phyloP scores from a whole-genome alignment of 768 basidiomycete genomes.

The Xerocomellus dryophilus region DNA sequence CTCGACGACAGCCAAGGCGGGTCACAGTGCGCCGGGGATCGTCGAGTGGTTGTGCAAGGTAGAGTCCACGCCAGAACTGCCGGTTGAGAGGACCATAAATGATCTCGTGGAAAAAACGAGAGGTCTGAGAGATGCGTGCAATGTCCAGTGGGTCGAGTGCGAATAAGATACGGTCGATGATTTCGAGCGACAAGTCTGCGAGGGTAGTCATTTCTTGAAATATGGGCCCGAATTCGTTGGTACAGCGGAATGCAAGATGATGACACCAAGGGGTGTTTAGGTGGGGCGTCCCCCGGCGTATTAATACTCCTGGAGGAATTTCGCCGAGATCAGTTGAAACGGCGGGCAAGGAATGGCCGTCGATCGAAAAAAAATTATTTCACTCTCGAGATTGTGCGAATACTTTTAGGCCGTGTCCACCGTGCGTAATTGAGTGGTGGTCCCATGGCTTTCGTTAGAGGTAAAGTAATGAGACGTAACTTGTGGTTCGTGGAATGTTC shows the following conservation, averaged over 20 bases:
- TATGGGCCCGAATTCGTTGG: not conserved
- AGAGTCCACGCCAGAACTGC: constrained; percentile 60
- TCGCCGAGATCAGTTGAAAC: constrained; percentile 14
- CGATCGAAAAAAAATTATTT: constrained; percentile 29
- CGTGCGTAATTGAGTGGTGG: constrained; percentile 3
- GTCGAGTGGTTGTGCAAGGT: constrained; percentile 61
- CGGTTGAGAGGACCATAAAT: constrained; percentile 46
- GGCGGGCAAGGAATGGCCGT: constrained; percentile 15
- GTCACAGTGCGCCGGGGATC: constrained; percentile 55
- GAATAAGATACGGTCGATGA: constrained; percentile 56
- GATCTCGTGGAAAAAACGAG: constrained; percentile 38
- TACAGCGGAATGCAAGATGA: not conserved
- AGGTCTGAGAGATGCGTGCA: constrained; percentile 50
- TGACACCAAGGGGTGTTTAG: not conserved
- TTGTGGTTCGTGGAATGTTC: not conserved
- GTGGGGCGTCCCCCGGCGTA: not conserved
- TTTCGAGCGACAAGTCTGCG: constrained; percentile 51
- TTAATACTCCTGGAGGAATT: constrained; percentile 8
- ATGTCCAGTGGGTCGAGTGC: constrained; percentile 62
- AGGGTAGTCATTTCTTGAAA: constrained; percentile 19
- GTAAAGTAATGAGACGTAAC: not conserved
- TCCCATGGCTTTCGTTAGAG: not conserved
- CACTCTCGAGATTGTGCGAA: constrained; percentile 11
- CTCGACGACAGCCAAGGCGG: constrained; percentile 26
- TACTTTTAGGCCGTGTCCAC: not conserved